Conservation (phyloP, 495 filamentous ascomycete species). For the Penicillium crystallinum region DNA sequence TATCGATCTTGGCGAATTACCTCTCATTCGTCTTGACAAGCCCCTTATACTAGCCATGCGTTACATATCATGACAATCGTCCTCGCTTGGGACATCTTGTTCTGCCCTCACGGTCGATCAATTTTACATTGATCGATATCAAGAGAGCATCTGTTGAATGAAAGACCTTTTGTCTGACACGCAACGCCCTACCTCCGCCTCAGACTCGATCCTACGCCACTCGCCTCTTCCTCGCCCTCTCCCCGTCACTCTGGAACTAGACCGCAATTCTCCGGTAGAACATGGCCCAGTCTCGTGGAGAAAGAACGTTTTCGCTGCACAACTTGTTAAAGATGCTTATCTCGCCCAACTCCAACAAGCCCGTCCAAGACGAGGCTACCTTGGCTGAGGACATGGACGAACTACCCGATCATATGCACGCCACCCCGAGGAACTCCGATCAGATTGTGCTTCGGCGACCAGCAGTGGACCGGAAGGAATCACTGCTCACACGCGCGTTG, state of each 20-base stretch:
- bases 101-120: slow-evolving; percentile 29
- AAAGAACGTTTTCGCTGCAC: slow-evolving; percentile 39
- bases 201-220: slow-evolving; percentile 4
- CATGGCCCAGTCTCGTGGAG: slow-evolving; percentile 39
- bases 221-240: not conserved
- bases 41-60: slow-evolving; percentile 27
- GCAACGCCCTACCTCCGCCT: slow-evolving; percentile 11
- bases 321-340: slow-evolving; percentile 46
- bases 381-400: slow-evolving; percentile 51
- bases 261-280: slow-evolving; percentile 10
- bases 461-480: slow-evolving; percentile 54
- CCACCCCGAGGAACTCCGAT: slow-evolving; percentile 24
- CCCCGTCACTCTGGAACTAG: not conserved
- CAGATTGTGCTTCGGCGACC: slow-evolving; percentile 32
- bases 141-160: slow-evolving; percentile 23
- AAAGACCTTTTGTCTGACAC: slow-evolving; percentile 6
- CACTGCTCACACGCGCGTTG: slow-evolving; percentile 75
- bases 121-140: slow-evolving; percentile 31
- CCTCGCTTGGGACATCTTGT: slow-evolving; percentile 33
- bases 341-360: slow-evolving; percentile 35
- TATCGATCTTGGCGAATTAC: slow-evolving; percentile 24
- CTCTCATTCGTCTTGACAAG: slow-evolving; percentile 11
- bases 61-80: slow-evolving; percentile 45
- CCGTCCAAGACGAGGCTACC: slow-evolving; percentile 38
- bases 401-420: slow-evolving; percentile 32